Base-by-base conservation (phyloP, 2,329 filamentous ascomycete species). In the Cladosporium sp. region DNA sequence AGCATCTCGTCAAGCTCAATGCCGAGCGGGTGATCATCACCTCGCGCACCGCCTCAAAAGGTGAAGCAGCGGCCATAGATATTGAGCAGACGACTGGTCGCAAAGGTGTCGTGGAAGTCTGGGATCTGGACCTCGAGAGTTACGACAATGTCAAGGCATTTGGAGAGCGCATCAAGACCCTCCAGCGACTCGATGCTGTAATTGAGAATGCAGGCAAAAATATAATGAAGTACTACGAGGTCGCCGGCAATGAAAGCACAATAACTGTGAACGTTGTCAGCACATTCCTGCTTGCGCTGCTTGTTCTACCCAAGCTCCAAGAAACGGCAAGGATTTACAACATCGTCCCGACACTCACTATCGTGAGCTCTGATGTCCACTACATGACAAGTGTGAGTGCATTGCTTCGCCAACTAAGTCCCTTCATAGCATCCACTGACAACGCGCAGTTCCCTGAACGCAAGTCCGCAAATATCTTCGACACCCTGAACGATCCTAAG, bases 211-310 rank as follows among this genome's bases (percentile, higher is more conserved):
- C 79, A 16, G 77, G 78, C 31, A 70, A 70, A 53, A 56, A 40
- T 62, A 59, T 29, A 18, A 52, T 37, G 23, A 52, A 58, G 10
- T 63, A 53, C 40, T 37, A 23, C 18, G 53, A 64, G 23, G 67
- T 71, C 16, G 83, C 85, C 63, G 80, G 77, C 0, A 76, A 83
- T 46, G 85, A 88, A 73, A 72, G 69, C 18, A 81, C 74, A 0
- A 68, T 88, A 46, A 83, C 81, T 0, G 80, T 84, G 62, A 88
- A 88, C 65, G 82, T 85, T 11, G 76, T 88, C 64, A 79, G 77
- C 14, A 85, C 83, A 0, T 79, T 86, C 49, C 71, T 88, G 1
- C 75, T 88, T 0, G 81, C 78, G 0, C 68, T 83, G 0, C 74
- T 85, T 0, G 50, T 87, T 2, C 66, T 88, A 23, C 85, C 85